Evolutionary conservation across 345 rosid species (phyloP).

Genomic region (Eutrema japonicum): DNA sequence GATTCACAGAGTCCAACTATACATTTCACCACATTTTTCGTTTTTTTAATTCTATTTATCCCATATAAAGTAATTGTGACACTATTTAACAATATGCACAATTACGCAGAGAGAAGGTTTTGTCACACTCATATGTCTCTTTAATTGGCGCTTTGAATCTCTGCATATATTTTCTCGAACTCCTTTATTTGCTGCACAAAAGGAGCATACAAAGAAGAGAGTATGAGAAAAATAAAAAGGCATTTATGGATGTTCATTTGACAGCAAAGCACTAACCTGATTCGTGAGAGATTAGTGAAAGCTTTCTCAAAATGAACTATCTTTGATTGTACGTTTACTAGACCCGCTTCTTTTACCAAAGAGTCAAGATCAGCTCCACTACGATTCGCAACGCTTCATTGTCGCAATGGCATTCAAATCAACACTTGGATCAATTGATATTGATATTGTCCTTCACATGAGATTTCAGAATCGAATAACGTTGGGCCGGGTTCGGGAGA

Average conservation of each 20-base stretch:
- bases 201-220: not conserved
- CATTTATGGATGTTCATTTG: not conserved
- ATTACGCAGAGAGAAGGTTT: too few species aligned
- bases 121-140: not conserved
- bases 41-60: not conserved
- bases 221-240: not conserved
- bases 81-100: too few species aligned
- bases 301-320: conserved; percentile 20
- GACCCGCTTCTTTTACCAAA: not conserved
- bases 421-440: conserved; percentile 59
- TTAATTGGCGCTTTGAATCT: not conserved
- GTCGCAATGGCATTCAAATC: conserved; percentile 60
- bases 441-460: conserved; percentile 46
- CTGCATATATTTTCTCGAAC: not conserved
- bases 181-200: not conserved
- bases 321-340: not conserved
- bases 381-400: conserved; percentile 49
- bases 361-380: conserved; percentile 72
- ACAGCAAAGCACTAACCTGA: not conserved
- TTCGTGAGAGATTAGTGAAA: not conserved
- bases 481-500: conserved; percentile 67
- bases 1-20: conserved; percentile 1
- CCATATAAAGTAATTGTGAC: not conserved
- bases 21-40: conserved; percentile 10
- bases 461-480: conserved; percentile 67